phyloP scores from a whole-genome alignment of 805 yeast genomes.

The Yarrowia bubula region DNA sequence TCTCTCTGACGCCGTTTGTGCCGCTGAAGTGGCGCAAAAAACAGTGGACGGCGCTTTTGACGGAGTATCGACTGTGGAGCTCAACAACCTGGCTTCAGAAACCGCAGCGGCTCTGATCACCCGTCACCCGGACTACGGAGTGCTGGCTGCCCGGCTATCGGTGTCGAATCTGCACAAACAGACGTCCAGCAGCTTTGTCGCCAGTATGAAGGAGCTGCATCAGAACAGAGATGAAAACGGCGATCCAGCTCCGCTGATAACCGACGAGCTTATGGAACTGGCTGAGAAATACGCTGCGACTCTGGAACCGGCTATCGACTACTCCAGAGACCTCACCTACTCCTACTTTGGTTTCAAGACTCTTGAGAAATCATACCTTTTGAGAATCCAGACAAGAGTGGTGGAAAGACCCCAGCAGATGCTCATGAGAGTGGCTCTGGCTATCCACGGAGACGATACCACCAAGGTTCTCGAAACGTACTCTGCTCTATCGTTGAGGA shows the following conservation, averaged over 20 bases:
- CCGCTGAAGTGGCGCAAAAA: constrained; percentile 18
- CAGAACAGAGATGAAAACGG: constrained; percentile 68
- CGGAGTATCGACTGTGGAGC: constrained; percentile 85
- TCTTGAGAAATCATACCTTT: constrained; percentile 70
- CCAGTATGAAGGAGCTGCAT: constrained; percentile 63
- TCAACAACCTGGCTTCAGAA: constrained; percentile 71
- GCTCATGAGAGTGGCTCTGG: constrained; percentile 84
- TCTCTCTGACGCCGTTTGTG: constrained; percentile 38
- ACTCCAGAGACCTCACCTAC: constrained; percentile 65
- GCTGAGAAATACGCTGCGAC: constrained; percentile 57
- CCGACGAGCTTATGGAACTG: constrained; percentile 55
- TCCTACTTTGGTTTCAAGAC: constrained; percentile 89
- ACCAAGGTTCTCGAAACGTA: constrained; percentile 71
- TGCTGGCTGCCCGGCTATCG: constrained; percentile 79
- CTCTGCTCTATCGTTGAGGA: constrained; percentile 74
- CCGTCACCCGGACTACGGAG: constrained; percentile 90
- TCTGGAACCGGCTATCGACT: constrained; percentile 64
- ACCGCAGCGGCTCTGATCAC: constrained; percentile 96
- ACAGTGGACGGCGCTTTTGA: constrained; percentile 69
- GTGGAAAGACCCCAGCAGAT: constrained; percentile 87
- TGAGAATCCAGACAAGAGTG: constrained; percentile 54
- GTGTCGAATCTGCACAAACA: constrained; percentile 85
- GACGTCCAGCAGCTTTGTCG: constrained; percentile 75
- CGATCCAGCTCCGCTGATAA: constrained; percentile 58
- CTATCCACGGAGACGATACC: constrained; percentile 71